Conservation (phyloP, 2,329 filamentous ascomycete species). For the Clonostachys solani region DNA sequence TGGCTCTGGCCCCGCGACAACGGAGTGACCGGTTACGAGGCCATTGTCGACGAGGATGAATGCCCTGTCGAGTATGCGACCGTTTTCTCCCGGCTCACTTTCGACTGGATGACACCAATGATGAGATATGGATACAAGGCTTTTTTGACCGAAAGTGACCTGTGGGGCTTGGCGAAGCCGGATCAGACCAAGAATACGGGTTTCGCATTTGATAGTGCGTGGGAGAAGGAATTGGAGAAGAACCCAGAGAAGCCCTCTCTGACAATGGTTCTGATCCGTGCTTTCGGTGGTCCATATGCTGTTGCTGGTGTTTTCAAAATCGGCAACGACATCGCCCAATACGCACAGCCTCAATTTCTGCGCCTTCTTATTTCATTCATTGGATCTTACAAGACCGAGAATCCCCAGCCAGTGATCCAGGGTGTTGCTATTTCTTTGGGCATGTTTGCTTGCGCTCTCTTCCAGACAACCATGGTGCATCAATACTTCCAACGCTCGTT, state of each 20-base stretch:
- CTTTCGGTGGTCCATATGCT: slow-evolving; percentile 82
- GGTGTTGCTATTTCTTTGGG: slow-evolving; percentile 83
- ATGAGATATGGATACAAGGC: slow-evolving; percentile 94
- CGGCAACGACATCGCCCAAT: slow-evolving; percentile 81
- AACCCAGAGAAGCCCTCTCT: slow-evolving; percentile 60
- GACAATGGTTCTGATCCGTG: slow-evolving; percentile 80
- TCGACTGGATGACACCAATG: slow-evolving; percentile 97
- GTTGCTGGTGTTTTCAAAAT: slow-evolving; percentile 82
- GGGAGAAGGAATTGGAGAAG: slow-evolving; percentile 69
- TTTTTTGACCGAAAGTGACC: slow-evolving; percentile 88
- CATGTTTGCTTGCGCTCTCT: slow-evolving; percentile 85
- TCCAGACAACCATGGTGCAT: slow-evolving; percentile 87
- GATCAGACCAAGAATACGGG: slow-evolving; percentile 78
- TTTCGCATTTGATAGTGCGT: slow-evolving; percentile 65
- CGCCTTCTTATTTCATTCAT: slow-evolving; percentile 82
- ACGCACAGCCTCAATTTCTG: slow-evolving; percentile 86
- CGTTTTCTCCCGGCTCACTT: slow-evolving; percentile 88
- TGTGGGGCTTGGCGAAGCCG: slow-evolving; percentile 82
- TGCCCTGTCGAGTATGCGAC: slow-evolving; percentile 86
- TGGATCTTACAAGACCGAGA: slow-evolving; percentile 58
- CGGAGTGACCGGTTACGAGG: slow-evolving; percentile 48
- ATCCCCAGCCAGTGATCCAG: slow-evolving; percentile 72
- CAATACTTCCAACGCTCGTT: slow-evolving; percentile 98
- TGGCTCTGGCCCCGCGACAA: slow-evolving; percentile 81
- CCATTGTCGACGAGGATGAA: slow-evolving; percentile 54